Conservation (phyloP, 2,329 filamentous ascomycete species). For the Rhexocercosporidium sp. region DNA sequence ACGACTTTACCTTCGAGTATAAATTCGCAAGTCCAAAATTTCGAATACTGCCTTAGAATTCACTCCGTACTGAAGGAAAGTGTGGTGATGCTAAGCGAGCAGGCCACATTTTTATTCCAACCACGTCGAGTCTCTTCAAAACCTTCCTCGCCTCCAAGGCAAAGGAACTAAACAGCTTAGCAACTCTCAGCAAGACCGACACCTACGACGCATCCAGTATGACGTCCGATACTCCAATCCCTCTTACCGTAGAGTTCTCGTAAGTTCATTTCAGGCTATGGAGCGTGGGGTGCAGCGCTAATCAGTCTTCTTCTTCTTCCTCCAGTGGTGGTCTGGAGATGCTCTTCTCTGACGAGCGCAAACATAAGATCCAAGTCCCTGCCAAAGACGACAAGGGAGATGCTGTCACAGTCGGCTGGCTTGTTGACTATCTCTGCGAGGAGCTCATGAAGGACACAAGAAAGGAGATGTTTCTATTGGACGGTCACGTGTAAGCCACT, state of each 20-base stretch:
- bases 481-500: slow-evolving; percentile 78
- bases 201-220: slow-evolving; percentile 22
- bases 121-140: not conserved
- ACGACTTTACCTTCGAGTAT: no score
- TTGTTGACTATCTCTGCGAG: slow-evolving; percentile 80
- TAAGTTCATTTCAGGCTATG: slow-evolving; percentile 25
- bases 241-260: slow-evolving; percentile 75
- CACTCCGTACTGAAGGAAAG: no score
- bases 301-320: no score
- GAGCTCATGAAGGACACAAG: slow-evolving; percentile 84
- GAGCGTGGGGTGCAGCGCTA: slow-evolving; percentile 22
- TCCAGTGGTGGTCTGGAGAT: slow-evolving; percentile 88
- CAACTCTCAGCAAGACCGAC: not conserved
- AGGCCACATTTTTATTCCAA: not conserved
- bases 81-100: not conserved
- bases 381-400: slow-evolving; percentile 61
- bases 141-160: not conserved
- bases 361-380: slow-evolving; percentile 73
- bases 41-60: no score
- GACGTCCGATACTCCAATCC: slow-evolving; percentile 47
- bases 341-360: slow-evolving; percentile 84
- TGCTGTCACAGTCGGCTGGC: slow-evolving; percentile 71
- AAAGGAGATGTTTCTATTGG: slow-evolving; percentile 87
- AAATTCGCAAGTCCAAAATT: no score
- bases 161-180: not conserved